These are phyloP conservation scores for Conticribra weissflogii DNA, from an alignment of 108 stramenopile genomes.

Conservation along the genomic window DNA sequence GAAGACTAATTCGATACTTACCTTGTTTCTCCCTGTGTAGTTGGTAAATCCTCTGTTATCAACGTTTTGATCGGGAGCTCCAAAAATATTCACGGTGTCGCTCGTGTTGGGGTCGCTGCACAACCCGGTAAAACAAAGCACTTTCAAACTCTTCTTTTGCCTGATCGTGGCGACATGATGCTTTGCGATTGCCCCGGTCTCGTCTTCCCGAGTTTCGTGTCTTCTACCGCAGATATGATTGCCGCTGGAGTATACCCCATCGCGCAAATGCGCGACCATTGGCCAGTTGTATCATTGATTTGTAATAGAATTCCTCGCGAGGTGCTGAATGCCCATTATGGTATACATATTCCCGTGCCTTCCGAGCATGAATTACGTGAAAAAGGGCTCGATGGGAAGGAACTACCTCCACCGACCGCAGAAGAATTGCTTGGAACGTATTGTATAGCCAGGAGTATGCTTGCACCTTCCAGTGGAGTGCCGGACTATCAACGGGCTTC, in stretches of 20 bases:
- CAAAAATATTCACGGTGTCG: constrained; percentile 84
- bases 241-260: constrained; percentile 97
- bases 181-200: constrained; percentile 99
- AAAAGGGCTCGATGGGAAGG: constrained; percentile 40
- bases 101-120: constrained; percentile 94
- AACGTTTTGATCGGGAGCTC: constrained; percentile 95
- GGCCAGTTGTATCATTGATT: constrained; percentile 89
- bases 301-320: constrained; percentile 91
- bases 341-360: constrained; percentile 83
- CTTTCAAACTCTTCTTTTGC: constrained; percentile 96
- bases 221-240: constrained; percentile 93
- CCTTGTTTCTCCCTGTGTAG: constrained; percentile 60
- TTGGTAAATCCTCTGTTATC: constrained; percentile 97
- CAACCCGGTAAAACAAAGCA: constrained; percentile 99
- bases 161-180: constrained; percentile 83
- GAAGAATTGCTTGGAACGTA: constrained; percentile 88
- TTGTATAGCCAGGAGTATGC: constrained; percentile 90
- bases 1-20: constrained; percentile 4
- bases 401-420: constrained; percentile 76
- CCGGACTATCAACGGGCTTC: constrained; percentile 94
- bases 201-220: constrained; percentile 99
- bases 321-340: constrained; percentile 90
- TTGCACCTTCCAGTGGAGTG: constrained; percentile 90
- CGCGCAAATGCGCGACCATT: constrained; percentile 96
- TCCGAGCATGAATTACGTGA: constrained; percentile 63